These are phyloP conservation scores for Borealophlyctis nickersoniae DNA, from an alignment of 192 early-diverging fungal species.

Conservation along the genomic window DNA sequence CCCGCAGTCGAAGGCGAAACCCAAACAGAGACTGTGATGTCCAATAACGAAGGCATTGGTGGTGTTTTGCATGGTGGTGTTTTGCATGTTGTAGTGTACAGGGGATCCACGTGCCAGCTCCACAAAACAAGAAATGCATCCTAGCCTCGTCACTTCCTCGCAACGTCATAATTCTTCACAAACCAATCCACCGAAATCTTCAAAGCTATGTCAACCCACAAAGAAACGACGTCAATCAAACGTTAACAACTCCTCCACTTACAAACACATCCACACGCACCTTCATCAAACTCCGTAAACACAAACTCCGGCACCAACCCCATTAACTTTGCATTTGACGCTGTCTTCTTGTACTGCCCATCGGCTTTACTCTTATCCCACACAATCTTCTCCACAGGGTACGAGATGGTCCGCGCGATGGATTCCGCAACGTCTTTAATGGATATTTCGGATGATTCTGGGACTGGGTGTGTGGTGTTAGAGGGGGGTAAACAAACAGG, in stretches of 20 bases:
- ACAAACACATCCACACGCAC: no score
- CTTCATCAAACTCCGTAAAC: slow-evolving; percentile 74
- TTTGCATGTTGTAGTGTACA: no score
- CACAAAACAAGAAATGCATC: no score
- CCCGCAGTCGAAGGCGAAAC: no score
- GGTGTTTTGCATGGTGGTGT: no score
- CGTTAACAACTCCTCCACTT: slow-evolving; percentile 2
- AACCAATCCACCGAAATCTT: slow-evolving; percentile 74
- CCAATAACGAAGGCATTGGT: no score
- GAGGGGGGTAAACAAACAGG: slow-evolving; percentile 12
- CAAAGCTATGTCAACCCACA: no score
- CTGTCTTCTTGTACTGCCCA: slow-evolving; percentile 84
- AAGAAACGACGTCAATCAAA: slow-evolving; percentile 30
- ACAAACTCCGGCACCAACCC: slow-evolving; percentile 69
- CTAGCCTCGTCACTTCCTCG: no score
- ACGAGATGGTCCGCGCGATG: slow-evolving; percentile 69
- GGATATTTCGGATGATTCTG: slow-evolving; percentile 72
- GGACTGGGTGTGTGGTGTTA: slow-evolving; percentile 41
- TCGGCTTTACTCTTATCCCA: slow-evolving; percentile 74
- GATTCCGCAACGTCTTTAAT: slow-evolving; percentile 73
- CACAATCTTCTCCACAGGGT: slow-evolving; percentile 54
- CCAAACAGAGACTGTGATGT: no score
- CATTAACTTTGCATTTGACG: slow-evolving; percentile 72
- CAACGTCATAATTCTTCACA: slow-evolving; percentile 64
- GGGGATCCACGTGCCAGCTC: no score